A percentile compares a stretch with the other conserved stretches of the same genome.
These are phyloP conservation scores for Trichoderma brevicompactum DNA, from an alignment of 2,329 filamentous ascomycete species.

Conservation along the genomic window DNA sequence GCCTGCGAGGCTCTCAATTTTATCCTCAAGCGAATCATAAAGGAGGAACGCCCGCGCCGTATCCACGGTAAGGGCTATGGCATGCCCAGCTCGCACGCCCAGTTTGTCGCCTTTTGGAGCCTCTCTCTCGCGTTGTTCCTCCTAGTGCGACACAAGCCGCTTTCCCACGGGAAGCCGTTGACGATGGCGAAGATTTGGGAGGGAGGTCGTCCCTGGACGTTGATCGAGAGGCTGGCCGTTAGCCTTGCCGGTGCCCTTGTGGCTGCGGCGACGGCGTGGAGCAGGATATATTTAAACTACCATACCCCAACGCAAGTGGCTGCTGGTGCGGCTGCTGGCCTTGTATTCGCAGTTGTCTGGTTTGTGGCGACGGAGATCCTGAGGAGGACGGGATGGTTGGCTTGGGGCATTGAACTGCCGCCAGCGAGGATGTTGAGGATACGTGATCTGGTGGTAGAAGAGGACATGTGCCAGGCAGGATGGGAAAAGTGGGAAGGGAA, in stretches of 20 bases:
- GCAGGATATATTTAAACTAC: constrained; percentile 88
- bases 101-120: constrained; percentile 92
- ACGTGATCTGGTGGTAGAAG: constrained; percentile 81
- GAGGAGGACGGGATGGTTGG: constrained; percentile 69
- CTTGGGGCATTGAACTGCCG: constrained; percentile 71
- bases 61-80: constrained; percentile 93
- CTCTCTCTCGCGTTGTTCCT: constrained; percentile 84
- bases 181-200: background rate
- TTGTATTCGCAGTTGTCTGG: constrained; percentile 74
- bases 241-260: constrained; percentile 61
- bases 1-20: constrained; percentile 92
- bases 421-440: constrained; percentile 70
- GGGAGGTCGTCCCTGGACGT: constrained; percentile 56
- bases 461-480: constrained; percentile 87
- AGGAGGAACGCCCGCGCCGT: constrained; percentile 84
- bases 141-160: constrained; percentile 74
- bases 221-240: constrained; percentile 61
- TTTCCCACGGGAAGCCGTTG: constrained; percentile 18
- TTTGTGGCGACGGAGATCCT: constrained; percentile 72
- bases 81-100: constrained; percentile 93
- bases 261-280: constrained; percentile 74
- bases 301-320: constrained; percentile 87
- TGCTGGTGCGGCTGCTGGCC: constrained; percentile 75
- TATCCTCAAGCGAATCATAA: constrained; percentile 83
- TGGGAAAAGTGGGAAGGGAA: constrained; percentile 87